phyloP scores from a whole-genome alignment of 1,284 basidiomycete species.

The Sanghuangporus weigelae region DNA sequence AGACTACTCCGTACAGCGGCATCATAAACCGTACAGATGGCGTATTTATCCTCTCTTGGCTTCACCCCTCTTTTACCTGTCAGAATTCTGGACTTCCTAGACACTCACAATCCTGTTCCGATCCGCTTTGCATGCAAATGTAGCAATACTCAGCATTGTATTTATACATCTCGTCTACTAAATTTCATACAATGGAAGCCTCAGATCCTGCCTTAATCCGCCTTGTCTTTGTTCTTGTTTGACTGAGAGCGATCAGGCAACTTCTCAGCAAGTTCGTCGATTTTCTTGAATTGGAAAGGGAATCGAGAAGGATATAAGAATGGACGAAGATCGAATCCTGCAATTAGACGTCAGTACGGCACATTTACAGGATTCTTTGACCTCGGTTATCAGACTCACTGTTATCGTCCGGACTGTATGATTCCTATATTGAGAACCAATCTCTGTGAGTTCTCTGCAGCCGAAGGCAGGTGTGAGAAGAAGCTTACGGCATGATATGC shows the following conservation, averaged over 20 bases:
- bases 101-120: slow-evolving; percentile 6
- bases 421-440: slow-evolving; percentile 52
- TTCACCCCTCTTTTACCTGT: neutral
- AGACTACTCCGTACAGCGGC: slow-evolving; percentile 43
- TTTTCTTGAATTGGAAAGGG: slow-evolving; percentile 94
- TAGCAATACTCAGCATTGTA: slow-evolving; percentile 28
- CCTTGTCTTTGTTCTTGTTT: slow-evolving; percentile 34
- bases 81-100: neutral
- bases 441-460: slow-evolving; percentile 4
- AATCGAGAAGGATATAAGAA: slow-evolving; percentile 95
- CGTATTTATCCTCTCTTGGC: neutral
- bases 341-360: neutral
- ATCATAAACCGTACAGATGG: slow-evolving; percentile 4
- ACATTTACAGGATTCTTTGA: neutral
- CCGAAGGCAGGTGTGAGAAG: slow-evolving; percentile 12
- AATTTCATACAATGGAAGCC: neutral
- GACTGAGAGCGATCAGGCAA: slow-evolving; percentile 65
- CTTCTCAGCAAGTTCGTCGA: slow-evolving; percentile 75
- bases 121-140: neutral
- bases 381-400: slow-evolving; percentile 43
- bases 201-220: slow-evolving; percentile 25
- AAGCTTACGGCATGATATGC: slow-evolving; percentile 86
- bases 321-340: slow-evolving; percentile 92
- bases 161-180: slow-evolving; percentile 20
- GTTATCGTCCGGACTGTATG: slow-evolving; percentile 96